A percentile compares a stretch with the other conserved stretches of the same genome.
phyloP scores from a whole-genome alignment of 345 rosid species.

The Gossypium australe region DNA sequence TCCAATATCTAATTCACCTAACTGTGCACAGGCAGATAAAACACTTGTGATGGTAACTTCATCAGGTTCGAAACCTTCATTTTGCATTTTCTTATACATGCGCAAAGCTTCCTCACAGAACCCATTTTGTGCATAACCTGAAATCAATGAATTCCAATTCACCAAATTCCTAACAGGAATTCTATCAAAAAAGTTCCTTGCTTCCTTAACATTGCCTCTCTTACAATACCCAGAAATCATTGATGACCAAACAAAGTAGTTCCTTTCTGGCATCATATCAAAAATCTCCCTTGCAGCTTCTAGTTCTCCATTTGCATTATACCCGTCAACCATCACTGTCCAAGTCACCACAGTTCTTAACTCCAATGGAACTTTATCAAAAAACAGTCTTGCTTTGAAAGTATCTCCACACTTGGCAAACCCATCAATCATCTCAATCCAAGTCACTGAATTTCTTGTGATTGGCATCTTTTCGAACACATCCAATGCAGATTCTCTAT shows the following conservation, averaged over 20 bases:
- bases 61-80: conserved; percentile 58
- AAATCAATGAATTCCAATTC: conserved; percentile 66
- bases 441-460: conserved; percentile 44
- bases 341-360: conserved; percentile 62
- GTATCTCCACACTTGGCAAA: conserved; percentile 47
- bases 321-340: conserved; percentile 71
- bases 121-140: conserved; percentile 66
- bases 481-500: conserved; percentile 32
- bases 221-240: conserved; percentile 74
- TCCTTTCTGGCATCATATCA: conserved; percentile 60
- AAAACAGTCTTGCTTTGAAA: conserved; percentile 46
- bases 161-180: conserved; percentile 48
- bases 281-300: conserved; percentile 49
- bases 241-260: conserved; percentile 66
- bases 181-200: conserved; percentile 41
- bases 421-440: conserved; percentile 75
- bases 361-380: conserved; percentile 48
- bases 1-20: conserved; percentile 51
- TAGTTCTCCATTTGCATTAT: conserved; percentile 47
- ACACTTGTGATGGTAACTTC: conserved; percentile 51
- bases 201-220: conserved; percentile 47
- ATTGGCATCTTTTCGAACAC: conserved; percentile 41
- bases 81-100: conserved; percentile 46
- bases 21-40: conserved; percentile 75
- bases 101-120: conserved; percentile 47